A percentile compares a stretch with the other conserved stretches of the same genome.
Conservation (phyloP, 1,284 basidiomycete species). For the Microbotryomycetes sp. region DNA sequence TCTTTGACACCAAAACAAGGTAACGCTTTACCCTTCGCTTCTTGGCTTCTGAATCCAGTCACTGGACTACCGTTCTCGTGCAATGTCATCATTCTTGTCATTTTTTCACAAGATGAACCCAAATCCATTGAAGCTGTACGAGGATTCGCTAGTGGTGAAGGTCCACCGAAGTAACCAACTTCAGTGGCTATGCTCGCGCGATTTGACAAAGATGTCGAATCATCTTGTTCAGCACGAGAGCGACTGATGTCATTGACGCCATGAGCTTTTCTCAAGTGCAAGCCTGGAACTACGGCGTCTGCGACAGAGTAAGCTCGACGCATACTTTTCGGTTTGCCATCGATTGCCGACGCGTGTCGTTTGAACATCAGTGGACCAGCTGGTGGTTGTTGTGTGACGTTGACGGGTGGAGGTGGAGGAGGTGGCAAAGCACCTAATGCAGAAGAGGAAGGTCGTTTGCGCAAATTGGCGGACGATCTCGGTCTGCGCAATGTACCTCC, state of each 20-base stretch:
- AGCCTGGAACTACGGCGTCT: conserved; percentile 12
- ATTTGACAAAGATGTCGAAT: conserved; percentile 4
- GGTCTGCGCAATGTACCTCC: neutral
- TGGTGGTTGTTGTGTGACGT: too few species aligned
- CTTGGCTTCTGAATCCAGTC: conserved; percentile 83
- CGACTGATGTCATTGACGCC: neutral
- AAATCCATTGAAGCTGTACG: conserved; percentile 14
- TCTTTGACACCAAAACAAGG: conserved; percentile 90
- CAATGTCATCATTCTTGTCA: conserved; percentile 5
- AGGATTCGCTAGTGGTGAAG: neutral
- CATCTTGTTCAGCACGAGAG: conserved; percentile 16
- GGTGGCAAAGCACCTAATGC: neutral
- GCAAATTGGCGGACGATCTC: conserved; percentile 4
- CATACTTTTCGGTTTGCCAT: conserved; percentile 19
- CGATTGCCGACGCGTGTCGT: conserved; percentile 22
- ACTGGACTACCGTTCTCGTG: conserved; percentile 40
- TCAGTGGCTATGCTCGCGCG: conserved; percentile 5
- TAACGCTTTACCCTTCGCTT: conserved; percentile 82
- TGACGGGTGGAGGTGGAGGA: neutral
- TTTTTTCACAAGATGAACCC: conserved; percentile 1
- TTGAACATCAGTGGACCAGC: conserved; percentile 8
- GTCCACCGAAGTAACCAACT: neutral
- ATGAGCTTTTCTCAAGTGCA: neutral
- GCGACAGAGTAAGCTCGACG: conserved; percentile 30
- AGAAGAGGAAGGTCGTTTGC: neutral